Evolutionary conservation across 1,284 basidiomycete species (phyloP).

Genomic region (Coniferiporia sulphurascens): DNA sequence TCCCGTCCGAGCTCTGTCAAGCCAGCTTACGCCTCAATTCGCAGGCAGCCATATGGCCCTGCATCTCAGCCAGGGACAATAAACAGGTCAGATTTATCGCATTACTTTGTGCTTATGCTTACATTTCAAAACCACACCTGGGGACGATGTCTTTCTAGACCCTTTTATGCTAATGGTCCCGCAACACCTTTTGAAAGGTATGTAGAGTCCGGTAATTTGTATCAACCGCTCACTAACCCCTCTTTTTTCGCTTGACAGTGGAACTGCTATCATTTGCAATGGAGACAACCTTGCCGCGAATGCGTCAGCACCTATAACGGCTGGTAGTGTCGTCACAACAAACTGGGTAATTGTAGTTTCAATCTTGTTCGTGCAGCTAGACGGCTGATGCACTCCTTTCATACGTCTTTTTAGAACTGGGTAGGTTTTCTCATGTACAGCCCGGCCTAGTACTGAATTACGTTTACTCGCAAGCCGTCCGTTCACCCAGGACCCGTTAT

Average conservation of each 20-base stretch:
- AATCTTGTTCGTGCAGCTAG: not conserved
- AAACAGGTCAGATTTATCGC: not conserved
- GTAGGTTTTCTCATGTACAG: not conserved
- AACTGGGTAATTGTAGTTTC: slow-evolving; percentile 2
- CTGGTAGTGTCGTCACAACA: slow-evolving; percentile 4
- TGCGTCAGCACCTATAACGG: slow-evolving; percentile 1
- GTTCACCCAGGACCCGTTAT: slow-evolving; percentile 10
- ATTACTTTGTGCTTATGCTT: not conserved
- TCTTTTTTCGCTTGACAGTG: not conserved
- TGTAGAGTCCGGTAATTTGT: not conserved
- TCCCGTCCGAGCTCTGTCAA: too few species aligned
- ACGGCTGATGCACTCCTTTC: not conserved
- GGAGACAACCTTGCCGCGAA: slow-evolving; percentile 4
- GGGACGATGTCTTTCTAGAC: not conserved
- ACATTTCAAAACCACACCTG: not conserved
- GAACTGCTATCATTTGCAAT: slow-evolving; percentile 13
- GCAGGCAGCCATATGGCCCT: slow-evolving; percentile 5
- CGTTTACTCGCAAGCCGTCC: slow-evolving; percentile 1
- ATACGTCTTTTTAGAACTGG: not conserved
- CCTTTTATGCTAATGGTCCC: slow-evolving; percentile 2
- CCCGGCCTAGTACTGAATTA: not conserved
- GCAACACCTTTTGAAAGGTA: slow-evolving; percentile 10
- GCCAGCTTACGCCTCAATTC: not conserved
- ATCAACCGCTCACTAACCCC: not conserved
- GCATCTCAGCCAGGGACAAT: slow-evolving; percentile 4